Evolutionary conservation across 768 basidiomycete species (phyloP).

Genomic region (Pulveroboletus sp.): DNA sequence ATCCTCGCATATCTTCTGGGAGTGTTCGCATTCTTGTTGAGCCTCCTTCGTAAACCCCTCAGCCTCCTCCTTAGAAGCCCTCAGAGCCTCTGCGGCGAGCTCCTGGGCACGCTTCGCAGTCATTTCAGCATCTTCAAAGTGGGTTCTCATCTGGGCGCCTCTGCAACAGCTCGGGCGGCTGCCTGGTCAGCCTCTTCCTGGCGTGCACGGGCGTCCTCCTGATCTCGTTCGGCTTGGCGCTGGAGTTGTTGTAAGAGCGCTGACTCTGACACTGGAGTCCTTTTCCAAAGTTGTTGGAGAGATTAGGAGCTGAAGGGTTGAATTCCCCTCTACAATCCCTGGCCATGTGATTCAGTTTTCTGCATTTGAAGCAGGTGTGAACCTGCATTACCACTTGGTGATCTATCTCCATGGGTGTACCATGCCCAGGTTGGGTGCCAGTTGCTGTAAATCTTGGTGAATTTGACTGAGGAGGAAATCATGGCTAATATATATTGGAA

Average conservation of each 20-base stretch:
- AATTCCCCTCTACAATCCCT: no score
- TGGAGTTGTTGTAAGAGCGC: not conserved
- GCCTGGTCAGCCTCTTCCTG: slow-evolving; percentile 8
- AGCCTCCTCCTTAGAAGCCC: not conserved
- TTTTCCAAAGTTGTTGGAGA: no score
- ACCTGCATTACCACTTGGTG: no score
- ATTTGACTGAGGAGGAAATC: no score
- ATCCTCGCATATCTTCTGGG: not conserved
- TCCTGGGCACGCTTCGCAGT: not conserved
- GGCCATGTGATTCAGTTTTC: no score
- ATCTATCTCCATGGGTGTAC: no score
- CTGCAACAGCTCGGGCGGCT: slow-evolving; percentile 1
- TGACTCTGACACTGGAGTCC: no score
- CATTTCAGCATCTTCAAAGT: not conserved
- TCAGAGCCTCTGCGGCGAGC: not conserved
- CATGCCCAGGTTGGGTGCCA: no score
- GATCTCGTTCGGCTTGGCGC: slow-evolving; percentile 5
- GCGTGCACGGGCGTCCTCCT: not conserved
- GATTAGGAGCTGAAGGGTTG: no score
- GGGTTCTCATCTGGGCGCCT: not conserved
- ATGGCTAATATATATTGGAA: no score
- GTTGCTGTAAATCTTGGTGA: no score
- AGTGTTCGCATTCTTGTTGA: not conserved
- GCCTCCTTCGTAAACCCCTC: not conserved
- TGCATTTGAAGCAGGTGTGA: no score